A percentile compares a stretch with the other conserved stretches of the same genome.
phyloP scores from a whole-genome alignment of 2,329 filamentous ascomycete genomes.

The Calycina marina region DNA sequence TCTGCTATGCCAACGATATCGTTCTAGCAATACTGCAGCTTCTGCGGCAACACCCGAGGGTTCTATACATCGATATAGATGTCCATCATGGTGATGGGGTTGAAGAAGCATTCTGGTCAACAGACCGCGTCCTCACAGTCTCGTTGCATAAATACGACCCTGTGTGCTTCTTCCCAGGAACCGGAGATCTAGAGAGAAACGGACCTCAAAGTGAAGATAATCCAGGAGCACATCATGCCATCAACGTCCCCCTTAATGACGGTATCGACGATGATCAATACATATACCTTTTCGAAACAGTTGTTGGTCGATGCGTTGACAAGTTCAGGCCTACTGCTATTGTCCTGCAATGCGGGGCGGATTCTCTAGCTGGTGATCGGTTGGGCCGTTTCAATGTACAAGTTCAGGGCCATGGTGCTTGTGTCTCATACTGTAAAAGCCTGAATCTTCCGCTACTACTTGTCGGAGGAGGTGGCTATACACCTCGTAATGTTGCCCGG shows the following conservation, averaged over 20 bases:
- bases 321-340: conserved; percentile 83
- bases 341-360: conserved; percentile 88
- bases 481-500: conserved; percentile 86
- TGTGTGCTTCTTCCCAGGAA: conserved; percentile 73
- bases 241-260: conserved; percentile 83
- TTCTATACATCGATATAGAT: conserved; percentile 90
- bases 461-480: conserved; percentile 91
- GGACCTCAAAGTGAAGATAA: conserved; percentile 74
- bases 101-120: conserved; percentile 81
- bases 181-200: conserved; percentile 73
- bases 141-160: conserved; percentile 96
- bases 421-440: conserved; percentile 76
- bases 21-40: conserved; percentile 86
- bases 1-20: conserved; percentile 99
- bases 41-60: conserved; percentile 62
- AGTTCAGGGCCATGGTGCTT: conserved; percentile 84
- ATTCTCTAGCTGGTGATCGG: conserved; percentile 84
- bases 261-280: conserved; percentile 89
- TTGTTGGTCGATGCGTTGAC: conserved; percentile 65
- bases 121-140: conserved; percentile 79
- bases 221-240: conserved; percentile 72
- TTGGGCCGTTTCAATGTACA: conserved; percentile 94
- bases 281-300: conserved; percentile 64
- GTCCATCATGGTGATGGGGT: conserved; percentile 87
- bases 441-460: conserved; percentile 72